These are phyloP conservation scores for Tuber melanosporum DNA, from an alignment of 495 filamentous ascomycete genomes.

Conservation along the genomic window DNA sequence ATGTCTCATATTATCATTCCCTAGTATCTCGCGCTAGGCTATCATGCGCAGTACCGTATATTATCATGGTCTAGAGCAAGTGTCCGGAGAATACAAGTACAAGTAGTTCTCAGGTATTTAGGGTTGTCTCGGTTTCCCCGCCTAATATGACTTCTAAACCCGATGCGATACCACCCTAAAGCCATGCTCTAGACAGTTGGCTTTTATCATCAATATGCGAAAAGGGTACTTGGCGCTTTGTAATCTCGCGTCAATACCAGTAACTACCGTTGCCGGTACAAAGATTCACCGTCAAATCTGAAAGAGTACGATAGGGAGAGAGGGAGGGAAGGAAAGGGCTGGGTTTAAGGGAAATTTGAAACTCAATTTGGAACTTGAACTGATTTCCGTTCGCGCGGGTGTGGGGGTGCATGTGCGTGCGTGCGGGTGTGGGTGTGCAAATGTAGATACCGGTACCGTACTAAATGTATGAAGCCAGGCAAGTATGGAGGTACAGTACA, in stretches of 20 bases:
- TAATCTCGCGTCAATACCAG: background rate
- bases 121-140: background rate
- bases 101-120: background rate
- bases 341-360: slow-evolving; percentile 3
- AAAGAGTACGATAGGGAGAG: background rate
- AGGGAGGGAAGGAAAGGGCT: background rate
- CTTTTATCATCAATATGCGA: background rate
- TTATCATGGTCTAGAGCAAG: background rate
- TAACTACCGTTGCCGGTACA: background rate
- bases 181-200: background rate
- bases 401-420: background rate
- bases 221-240: background rate
- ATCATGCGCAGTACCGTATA: background rate
- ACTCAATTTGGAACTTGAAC: background rate
- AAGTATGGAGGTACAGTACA: background rate
- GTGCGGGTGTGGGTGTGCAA: background rate
- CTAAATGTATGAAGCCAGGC: background rate
- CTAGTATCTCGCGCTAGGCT: background rate
- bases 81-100: background rate
- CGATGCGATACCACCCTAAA: background rate
- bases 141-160: background rate
- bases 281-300: background rate
- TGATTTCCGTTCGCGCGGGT: slow-evolving; percentile 2
- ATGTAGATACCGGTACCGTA: background rate
- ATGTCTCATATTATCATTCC: background rate